A percentile compares a stretch with the other conserved stretches of the same genome.
These are phyloP conservation scores for Vigna nakashimae DNA, from an alignment of 306 rosid genomes.

Conservation along the genomic window DNA sequence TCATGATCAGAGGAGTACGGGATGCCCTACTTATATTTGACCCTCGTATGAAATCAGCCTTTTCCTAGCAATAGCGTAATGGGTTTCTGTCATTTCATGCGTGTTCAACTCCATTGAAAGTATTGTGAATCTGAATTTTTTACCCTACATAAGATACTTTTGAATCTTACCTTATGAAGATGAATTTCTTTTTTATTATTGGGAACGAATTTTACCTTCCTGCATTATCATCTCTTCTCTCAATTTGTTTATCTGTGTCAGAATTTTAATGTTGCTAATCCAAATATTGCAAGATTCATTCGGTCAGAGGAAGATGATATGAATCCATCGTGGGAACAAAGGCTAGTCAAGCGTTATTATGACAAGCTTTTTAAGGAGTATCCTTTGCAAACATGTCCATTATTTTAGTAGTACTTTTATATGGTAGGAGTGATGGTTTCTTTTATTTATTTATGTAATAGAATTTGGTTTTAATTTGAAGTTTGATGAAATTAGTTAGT, in stretches of 20 bases:
- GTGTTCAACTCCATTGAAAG: slow-evolving; percentile 21
- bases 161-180: not conserved
- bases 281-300: slow-evolving; percentile 72
- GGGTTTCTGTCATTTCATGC: not conserved
- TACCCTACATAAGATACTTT: slow-evolving; percentile 4
- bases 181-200: slow-evolving; percentile 22
- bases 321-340: slow-evolving; percentile 95
- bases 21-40: slow-evolving; percentile 11
- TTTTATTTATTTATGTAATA: slow-evolving; percentile 19
- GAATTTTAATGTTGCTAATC: slow-evolving; percentile 46
- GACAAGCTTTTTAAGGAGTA: slow-evolving; percentile 97
- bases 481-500: slow-evolving; percentile 22
- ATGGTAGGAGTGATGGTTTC: slow-evolving; percentile 14
- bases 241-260: slow-evolving; percentile 28
- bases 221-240: slow-evolving; percentile 28
- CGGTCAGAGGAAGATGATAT: slow-evolving; percentile 93
- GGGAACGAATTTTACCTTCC: not conserved
- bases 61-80: slow-evolving; percentile 16
- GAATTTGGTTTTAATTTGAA: slow-evolving; percentile 7
- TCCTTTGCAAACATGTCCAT: slow-evolving; percentile 55
- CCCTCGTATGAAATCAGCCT: slow-evolving; percentile 20
- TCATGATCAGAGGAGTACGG: slow-evolving; percentile 1
- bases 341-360: slow-evolving; percentile 94
- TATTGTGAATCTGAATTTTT: slow-evolving; percentile 9
- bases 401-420: slow-evolving; percentile 17